phyloP scores from a whole-genome alignment of 495 filamentous ascomycete species.

The Penicillium paradoxum region DNA sequence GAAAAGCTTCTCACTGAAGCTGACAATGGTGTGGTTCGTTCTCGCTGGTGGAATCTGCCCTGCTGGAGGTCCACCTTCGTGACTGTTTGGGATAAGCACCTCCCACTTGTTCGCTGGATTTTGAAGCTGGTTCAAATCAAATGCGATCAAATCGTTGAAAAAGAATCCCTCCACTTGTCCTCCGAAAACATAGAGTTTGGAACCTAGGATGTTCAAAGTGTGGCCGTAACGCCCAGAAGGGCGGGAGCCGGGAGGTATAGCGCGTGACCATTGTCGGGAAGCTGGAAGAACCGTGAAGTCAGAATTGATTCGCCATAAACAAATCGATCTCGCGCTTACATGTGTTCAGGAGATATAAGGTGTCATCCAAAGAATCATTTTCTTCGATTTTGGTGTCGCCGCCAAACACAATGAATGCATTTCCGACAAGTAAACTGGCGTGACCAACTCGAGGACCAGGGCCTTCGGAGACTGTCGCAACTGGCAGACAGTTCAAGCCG shows the following conservation, averaged over 20 bases:
- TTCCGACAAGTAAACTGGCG: slow-evolving; percentile 89
- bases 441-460: slow-evolving; percentile 95
- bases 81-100: slow-evolving; percentile 71
- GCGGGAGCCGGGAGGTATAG: slow-evolving; percentile 73
- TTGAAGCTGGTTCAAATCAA: slow-evolving; percentile 91
- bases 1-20: slow-evolving; percentile 89
- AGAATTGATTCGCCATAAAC: slow-evolving; percentile 6
- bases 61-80: slow-evolving; percentile 58
- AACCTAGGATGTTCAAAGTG: slow-evolving; percentile 91
- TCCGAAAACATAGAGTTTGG: slow-evolving; percentile 94
- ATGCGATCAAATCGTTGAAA: slow-evolving; percentile 96
- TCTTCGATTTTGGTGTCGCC: slow-evolving; percentile 98
- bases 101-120: slow-evolving; percentile 90
- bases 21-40: slow-evolving; percentile 92
- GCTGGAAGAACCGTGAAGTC: slow-evolving; percentile 45
- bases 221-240: slow-evolving; percentile 94
- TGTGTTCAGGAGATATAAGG: slow-evolving; percentile 93
- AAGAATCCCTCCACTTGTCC: slow-evolving; percentile 97
- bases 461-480: slow-evolving; percentile 86
- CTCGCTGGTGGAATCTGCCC: slow-evolving; percentile 79
- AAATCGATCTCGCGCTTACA: slow-evolving; percentile 54
- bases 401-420: slow-evolving; percentile 98
- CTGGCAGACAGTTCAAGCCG: slow-evolving; percentile 85
- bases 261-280: slow-evolving; percentile 95
- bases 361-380: slow-evolving; percentile 85